Evolutionary conservation across 441 rosid genomes (phyloP).

Genomic region (Hura crepitans): DNA sequence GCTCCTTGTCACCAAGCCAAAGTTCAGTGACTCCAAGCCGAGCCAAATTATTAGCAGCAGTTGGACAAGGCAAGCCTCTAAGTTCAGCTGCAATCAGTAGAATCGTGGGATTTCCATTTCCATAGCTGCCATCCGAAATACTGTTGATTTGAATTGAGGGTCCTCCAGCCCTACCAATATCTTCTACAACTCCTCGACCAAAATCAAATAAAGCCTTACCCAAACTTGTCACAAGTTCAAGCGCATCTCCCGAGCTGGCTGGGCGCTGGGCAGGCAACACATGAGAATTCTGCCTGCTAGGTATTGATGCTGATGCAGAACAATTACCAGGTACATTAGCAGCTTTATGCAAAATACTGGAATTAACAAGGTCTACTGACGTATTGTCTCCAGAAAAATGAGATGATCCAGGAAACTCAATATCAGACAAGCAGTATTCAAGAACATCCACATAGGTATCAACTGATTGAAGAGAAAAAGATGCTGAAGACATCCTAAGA

Average conservation of each 20-base stretch:
- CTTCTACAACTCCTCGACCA: constrained; percentile 94
- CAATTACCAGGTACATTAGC: constrained; percentile 41
- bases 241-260: constrained; percentile 87
- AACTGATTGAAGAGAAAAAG: constrained; percentile 74
- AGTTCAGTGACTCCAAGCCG: constrained; percentile 71
- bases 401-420: constrained; percentile 49
- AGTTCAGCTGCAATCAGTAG: constrained; percentile 58
- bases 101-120: constrained; percentile 46
- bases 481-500: constrained; percentile 56
- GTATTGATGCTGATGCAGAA: constrained; percentile 34
- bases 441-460: constrained; percentile 88
- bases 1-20: constrained; percentile 90
- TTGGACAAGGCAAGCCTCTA: constrained; percentile 88
- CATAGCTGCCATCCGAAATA: constrained; percentile 33
- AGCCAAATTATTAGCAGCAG: constrained; percentile 70
- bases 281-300: constrained; percentile 34
- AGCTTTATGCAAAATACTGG: constrained; percentile 26
- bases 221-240: constrained; percentile 93
- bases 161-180: constrained; percentile 80
- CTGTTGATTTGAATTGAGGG: constrained; percentile 38
- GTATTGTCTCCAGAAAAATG: constrained; percentile 33
- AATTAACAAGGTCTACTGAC: constrained; percentile 24
- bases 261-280: constrained; percentile 43
- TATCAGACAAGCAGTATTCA: constrained; percentile 93
- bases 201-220: constrained; percentile 95